Evolutionary conservation across 257 asterid species (phyloP), one percentile per base, ranked within the genome.

Genomic region (Osmanthus fragrans): DNA sequence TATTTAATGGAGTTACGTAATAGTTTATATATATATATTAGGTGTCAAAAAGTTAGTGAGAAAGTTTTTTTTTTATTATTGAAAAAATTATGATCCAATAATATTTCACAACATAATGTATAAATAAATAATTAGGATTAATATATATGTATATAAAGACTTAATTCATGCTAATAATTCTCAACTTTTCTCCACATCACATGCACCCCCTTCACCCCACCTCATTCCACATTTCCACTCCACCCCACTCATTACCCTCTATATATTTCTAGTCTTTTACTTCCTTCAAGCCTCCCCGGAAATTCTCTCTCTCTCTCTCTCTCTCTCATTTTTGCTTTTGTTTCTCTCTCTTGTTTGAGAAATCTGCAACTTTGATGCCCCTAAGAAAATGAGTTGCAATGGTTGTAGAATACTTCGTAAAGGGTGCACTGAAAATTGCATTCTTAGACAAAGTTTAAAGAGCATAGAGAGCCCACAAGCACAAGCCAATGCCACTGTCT

Each of bases 401-500:
- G 98, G 98, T 5, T 93, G 98, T 67, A 82, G 97, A 72, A 88
- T 91, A 67, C 92, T 93, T n/a, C 90, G 98, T 3, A 93, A 91
- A 78, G 98, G 98, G 1, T 93, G 98, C 91, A 91, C 80, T 15
- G 94, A 93, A 1, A 84, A 76, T 65, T 93, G 98, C 89, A 89
- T 91, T 79, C 83, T 93, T 2, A 66, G 97, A 65, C 91, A 89
- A 49, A 90, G 97, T 70, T 72, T 91, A 72, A 86, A 76, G 8
- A 87, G 86, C 67, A 89, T 91, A 8, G 87, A 88, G 9, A 74
- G 63, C 85, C 86, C 98, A 64, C 90, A 87, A 64, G 87, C 97
- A 40, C 98, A 93, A 71, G 92, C 96, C n/a, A 87, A 91, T 80
- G 98, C 97, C 80, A 91, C 98, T 6, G 88, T 91, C 10, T 93